Evolutionary conservation across 257 asterid species (phyloP), one percentile per base, ranked within the genome.

Genomic region (Scutellaria minor): DNA sequence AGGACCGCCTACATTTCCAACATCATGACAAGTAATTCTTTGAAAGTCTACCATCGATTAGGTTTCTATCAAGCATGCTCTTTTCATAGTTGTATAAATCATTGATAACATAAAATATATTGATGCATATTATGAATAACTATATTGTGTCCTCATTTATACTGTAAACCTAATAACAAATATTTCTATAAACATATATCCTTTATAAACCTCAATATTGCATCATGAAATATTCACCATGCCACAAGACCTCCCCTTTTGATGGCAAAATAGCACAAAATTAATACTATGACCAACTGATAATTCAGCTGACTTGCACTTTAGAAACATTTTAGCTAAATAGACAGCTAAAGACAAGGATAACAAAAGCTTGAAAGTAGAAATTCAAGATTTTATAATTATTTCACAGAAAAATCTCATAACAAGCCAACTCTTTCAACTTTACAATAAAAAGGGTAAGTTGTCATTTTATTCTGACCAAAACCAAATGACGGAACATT

Each of bases 221-320:
- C 31, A 60, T 60, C 27, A 37, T 37, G 48, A n/a, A 11, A 60
- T 37, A 50, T 7, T 61, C 48, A 60, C 50, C 67, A 40, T 61
- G 67, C 14, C 51, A 15, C 51, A 39, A 60, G 27, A 39, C 6
- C 27, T 31, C 11, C 7, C 20, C 8, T n/a, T 50, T 18, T n/a
- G 15, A 57, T 11, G 7, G 6, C 35, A 27, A 57, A 11, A 13
- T 35, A 12, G 46, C 64, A 58, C 11, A 31, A 31, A 31, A 4
- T 31, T 2, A 58, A 12, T 58, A 31, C 37, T 37, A 12, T 35
- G 6, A 13, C 13, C 22, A 31, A 27, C 46, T 58, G 41, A 58
- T 7, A 5, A 6, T 31, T 37, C 45, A 35, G 13, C 46, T 58
- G 45, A 58, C 20, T 11, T 13, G 14, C 37, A 58, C 64, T 58